phyloP scores from a whole-genome alignment of 305 asterid species.

The Fraxinus paxiana region DNA sequence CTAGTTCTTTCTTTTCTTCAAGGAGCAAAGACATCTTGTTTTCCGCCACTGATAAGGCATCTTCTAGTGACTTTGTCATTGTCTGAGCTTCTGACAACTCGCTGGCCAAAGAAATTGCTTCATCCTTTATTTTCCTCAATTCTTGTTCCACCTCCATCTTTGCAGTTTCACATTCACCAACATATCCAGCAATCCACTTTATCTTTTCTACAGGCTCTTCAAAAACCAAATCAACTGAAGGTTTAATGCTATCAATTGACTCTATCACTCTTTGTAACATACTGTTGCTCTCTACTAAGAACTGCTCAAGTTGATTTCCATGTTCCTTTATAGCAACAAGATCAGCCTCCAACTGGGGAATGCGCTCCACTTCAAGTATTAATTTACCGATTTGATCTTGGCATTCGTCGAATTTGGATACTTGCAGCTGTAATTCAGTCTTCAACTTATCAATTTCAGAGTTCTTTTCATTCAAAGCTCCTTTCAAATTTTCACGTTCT shows the following conservation, averaged over 20 bases:
- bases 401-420: conserved; percentile 44
- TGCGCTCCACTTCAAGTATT: conserved; percentile 52
- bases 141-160: conserved; percentile 56
- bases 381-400: conserved; percentile 57
- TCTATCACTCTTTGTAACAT: conserved; percentile 63
- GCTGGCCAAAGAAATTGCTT: conserved; percentile 41
- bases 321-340: conserved; percentile 47
- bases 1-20: conserved; percentile 71
- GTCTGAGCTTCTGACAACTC: conserved; percentile 50
- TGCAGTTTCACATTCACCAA: conserved; percentile 51
- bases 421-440: conserved; percentile 53
- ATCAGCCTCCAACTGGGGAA: conserved; percentile 56
- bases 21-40: conserved; percentile 45
- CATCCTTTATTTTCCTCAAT: conserved; percentile 56
- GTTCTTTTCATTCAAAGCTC: conserved; percentile 59
- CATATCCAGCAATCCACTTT: conserved; percentile 53
- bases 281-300: conserved; percentile 64
- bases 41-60: conserved; percentile 56
- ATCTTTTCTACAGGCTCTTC: conserved; percentile 72
- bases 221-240: conserved; percentile 47
- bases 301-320: conserved; percentile 63
- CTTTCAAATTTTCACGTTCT: conserved; percentile 81
- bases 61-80: conserved; percentile 50
- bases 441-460: conserved; percentile 65
- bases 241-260: conserved; percentile 57